These are phyloP conservation scores for Paratinospora sagittata DNA, from an alignment of 164 flowering plant genomes.

Conservation along the genomic window DNA sequence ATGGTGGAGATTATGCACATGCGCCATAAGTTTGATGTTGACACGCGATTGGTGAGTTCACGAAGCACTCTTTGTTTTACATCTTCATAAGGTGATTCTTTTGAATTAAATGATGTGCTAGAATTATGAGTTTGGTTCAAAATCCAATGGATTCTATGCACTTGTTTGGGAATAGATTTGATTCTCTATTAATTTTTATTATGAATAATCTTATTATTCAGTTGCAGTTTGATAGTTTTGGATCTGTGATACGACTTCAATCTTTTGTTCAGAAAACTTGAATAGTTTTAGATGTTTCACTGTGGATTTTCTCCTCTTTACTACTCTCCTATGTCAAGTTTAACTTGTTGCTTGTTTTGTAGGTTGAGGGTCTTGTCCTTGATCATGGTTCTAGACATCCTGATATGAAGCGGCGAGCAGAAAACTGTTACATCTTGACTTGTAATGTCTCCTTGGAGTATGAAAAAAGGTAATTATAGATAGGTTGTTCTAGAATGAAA, in stretches of 20 bases:
- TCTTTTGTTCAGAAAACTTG: no score
- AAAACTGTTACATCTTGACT: slow-evolving; percentile 87
- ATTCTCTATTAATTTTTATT: no score
- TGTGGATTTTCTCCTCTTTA: neutral
- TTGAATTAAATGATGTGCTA: neutral
- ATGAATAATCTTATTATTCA: no score
- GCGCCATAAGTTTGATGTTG: slow-evolving; percentile 99
- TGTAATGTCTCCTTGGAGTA: slow-evolving; percentile 94
- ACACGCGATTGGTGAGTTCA: slow-evolving; percentile 78
- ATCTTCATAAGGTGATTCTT: neutral
- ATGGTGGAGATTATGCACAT: slow-evolving; percentile 99
- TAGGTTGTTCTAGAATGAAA: slow-evolving; percentile 22
- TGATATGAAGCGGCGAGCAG: slow-evolving; percentile 96
- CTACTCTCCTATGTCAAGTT: neutral
- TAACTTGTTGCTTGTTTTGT: slow-evolving; percentile 8
- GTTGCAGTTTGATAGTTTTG: no score
- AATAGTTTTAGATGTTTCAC: neutral
- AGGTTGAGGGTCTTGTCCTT: slow-evolving; percentile 99
- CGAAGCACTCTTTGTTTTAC: neutral
- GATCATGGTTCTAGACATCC: slow-evolving; percentile 99
- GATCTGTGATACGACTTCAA: no score
- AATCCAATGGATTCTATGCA: no score
- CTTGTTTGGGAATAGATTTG: no score
- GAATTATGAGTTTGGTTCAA: neutral
- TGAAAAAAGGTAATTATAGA: slow-evolving; percentile 75